Base-by-base conservation (phyloP, 1,139 yeast species). In the Blastobotrys serpentis region DNA sequence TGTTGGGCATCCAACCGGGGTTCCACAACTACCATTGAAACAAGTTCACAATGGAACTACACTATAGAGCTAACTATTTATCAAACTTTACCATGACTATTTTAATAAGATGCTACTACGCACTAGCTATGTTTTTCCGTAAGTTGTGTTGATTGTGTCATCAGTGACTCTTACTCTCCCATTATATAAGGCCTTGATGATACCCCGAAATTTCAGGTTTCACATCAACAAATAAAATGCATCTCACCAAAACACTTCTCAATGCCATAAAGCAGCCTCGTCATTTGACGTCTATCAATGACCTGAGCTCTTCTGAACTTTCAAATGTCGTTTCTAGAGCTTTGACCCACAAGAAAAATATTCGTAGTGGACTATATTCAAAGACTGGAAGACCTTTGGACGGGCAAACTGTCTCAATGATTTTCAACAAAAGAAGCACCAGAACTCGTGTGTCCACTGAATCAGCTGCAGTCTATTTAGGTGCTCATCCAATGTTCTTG, bases 401-500 rank as follows among this genome's bases (percentile, higher is more conserved):
- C 44, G 98, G 98, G 2, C 87, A 84, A 66, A 77, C 90, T 4
- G 82, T 88, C 26, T 88, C 98, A 0, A 69, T 92, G 65, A 67
- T 92, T 43, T 92, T 92, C 66, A 78, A 89, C 51, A 92, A 92
- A 67, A 80, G 98, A 68, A 86, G 96, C 7, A 92, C 98, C 25
- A 79, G 98, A 70, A 92, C 98, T 30, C 81, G 98, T 68, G 81
- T 92, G 38, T 88, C 97, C 38, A 79, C 92, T 3, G 98, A 92
- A 68, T 98, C 96, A 46, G 98, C 98, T 3, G 87, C 90, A 13
- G 77, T 88, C 1, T 90, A 84, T 64, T 85, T 92, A 56, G 98
- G 98, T 16, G 98, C 94, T 5, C 94, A 84, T 57, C 96, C 98
- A 11, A 86, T 92, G 95, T 92, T 92, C 63, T 75, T 92, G 56